Percentiles rank a stretch among this genome's conserved stretches.
Conservation (phyloP, 129 eudicot genomes). For the Lactuca saligna region DNA sequence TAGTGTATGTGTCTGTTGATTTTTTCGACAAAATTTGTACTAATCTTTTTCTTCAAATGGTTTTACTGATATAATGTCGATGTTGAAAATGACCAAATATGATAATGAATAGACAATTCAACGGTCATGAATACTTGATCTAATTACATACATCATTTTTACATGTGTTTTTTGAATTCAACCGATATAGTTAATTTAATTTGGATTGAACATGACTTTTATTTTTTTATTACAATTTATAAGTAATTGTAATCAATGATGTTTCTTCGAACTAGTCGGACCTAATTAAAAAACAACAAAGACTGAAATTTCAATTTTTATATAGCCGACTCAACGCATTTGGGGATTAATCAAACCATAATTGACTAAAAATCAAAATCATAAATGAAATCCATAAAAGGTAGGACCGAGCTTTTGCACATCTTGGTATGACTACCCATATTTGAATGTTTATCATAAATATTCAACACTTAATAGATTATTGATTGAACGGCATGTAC, state of each 20-base stretch:
- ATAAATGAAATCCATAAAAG: background rate
- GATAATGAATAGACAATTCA: background rate
- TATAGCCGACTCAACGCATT: conserved; percentile 16
- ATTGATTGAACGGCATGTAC: no score
- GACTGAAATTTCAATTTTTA: background rate
- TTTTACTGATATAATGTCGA: no score
- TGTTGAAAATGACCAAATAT: no score
- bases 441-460: background rate
- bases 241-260: background rate
- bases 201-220: background rate
- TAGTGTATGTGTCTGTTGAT: no score
- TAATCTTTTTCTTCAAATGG: no score
- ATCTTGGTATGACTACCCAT: background rate
- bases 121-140: background rate
- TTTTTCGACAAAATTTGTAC: no score
- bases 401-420: background rate
- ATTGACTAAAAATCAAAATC: conserved; percentile 3
- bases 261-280: background rate
- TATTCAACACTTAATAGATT: no score
- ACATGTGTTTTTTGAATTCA: background rate
- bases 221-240: background rate
- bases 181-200: background rate
- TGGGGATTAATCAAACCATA: conserved; percentile 2
- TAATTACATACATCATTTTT: background rate
- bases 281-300: background rate